Evolutionary conservation across 495 filamentous ascomycete genomes (phyloP).

Genomic region (Aspergillus funiculosus): DNA sequence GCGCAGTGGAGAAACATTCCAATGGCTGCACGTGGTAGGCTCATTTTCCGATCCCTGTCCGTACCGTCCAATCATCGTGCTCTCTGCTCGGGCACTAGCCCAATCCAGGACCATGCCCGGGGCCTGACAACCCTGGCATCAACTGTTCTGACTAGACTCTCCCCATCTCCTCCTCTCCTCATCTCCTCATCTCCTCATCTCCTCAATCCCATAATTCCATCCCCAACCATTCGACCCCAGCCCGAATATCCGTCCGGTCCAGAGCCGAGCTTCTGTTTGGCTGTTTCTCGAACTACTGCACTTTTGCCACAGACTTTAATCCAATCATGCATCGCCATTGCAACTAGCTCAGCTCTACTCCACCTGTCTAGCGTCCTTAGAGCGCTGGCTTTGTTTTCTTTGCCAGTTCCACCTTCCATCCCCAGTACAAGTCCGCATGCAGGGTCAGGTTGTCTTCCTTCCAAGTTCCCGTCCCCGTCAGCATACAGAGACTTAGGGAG

Average conservation of each 20-base stretch:
- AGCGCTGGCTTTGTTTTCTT: neutral
- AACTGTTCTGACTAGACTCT: neutral
- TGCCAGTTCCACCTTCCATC: no score
- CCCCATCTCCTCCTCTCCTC: neutral
- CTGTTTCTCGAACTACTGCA: neutral
- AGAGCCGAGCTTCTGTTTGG: slow-evolving; percentile 21
- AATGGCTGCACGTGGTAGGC: slow-evolving; percentile 17
- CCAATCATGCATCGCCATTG: neutral
- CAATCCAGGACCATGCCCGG: slow-evolving; percentile 7
- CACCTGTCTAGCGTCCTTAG: neutral
- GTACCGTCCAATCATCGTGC: slow-evolving; percentile 4
- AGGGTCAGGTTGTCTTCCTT: neutral
- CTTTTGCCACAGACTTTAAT: slow-evolving; percentile 4
- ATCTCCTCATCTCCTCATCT: neutral
- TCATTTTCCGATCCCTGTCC: slow-evolving; percentile 14
- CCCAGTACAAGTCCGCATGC: no score
- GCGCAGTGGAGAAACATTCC: neutral
- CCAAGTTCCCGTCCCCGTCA: no score
- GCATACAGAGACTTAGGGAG: no score
- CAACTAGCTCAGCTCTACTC: neutral
- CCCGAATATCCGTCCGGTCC: slow-evolving; percentile 12
- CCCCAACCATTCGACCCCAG: neutral
- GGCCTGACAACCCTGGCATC: neutral
- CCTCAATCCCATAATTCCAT: no score
- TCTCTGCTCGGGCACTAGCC: neutral